Base-by-base conservation (phyloP, 768 basidiomycete species). In the Cystobasidium ongulense region DNA sequence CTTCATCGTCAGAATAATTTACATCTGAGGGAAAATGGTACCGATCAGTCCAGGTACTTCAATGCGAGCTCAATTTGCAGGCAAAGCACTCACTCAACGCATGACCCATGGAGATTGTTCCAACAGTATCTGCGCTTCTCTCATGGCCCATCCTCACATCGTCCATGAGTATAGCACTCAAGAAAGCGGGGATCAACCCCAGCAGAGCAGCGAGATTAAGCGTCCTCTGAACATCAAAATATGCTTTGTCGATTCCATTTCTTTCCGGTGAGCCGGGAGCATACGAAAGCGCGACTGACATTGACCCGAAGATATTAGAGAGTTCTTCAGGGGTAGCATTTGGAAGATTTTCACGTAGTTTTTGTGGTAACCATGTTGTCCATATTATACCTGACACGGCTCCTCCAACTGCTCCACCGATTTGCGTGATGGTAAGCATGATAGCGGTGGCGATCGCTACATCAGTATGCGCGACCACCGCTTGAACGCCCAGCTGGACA, bases 361-460 rank as follows among this genome's bases (percentile, higher is more conserved):
- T 73, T 1, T 29, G 3, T 21, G 78, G 77, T 2, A 79, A 72
- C 25, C 70, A 41, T 0, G 78, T 76, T 8, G 76, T 76, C 78
- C 78, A 79, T 4, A 79, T 63, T 17, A 75, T 75, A 11, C 78
- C 78, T 15, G 78, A 75, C 25, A 75, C 59, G 1, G 77, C 77
- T 0, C 76, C 76, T 23, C 78, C 78, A 33, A 78, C 75, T 11
- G 78, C 78, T 1, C 77, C 78, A 43, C 78, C 78, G 41, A 79
- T 72, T 18, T 77, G 76, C 0, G 78, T 77, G 65, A 78, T 77
- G 13, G 76, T 78, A 29, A 79, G 75, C 64, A 78, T 77, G 50
- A 77, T 70, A 11, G 78, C 78, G 4, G 77, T 79, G 15, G 75
- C 78, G 63, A 77, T 78, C 1, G 75, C 78, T 61, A 79, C 67